phyloP scores from a whole-genome alignment of 1,284 basidiomycete species.

The Malassezia brasiliensis region DNA sequence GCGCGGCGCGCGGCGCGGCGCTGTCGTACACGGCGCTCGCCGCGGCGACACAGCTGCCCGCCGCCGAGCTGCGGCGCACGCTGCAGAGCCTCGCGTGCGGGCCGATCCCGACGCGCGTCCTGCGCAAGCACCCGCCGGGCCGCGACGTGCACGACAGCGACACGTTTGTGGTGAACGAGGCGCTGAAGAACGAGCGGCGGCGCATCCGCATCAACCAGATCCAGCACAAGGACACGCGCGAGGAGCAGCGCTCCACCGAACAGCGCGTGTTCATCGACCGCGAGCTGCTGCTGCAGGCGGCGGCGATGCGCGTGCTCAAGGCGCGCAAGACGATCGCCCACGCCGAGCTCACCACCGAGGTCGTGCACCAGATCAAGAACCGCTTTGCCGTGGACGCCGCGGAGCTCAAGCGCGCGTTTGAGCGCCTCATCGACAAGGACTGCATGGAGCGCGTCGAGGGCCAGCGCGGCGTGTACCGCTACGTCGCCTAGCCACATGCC shows the following conservation, averaged over 20 bases:
- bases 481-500: slow-evolving; percentile 34
- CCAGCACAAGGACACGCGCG: slow-evolving; percentile 79
- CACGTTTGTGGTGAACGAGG: slow-evolving; percentile 69
- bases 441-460: slow-evolving; percentile 44
- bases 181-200: slow-evolving; percentile 67
- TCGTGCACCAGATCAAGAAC: slow-evolving; percentile 39
- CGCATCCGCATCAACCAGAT: slow-evolving; percentile 92
- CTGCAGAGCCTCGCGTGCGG: slow-evolving; percentile 86
- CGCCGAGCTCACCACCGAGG: slow-evolving; percentile 36
- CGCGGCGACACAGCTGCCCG: slow-evolving; percentile 58
- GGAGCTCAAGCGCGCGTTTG: slow-evolving; percentile 47
- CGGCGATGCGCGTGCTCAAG: slow-evolving; percentile 55
- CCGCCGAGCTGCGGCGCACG: slow-evolving; percentile 63
- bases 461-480: slow-evolving; percentile 37
- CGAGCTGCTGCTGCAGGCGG: slow-evolving; percentile 75
- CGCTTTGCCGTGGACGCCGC: slow-evolving; percentile 35
- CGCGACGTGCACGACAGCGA: slow-evolving; percentile 71
- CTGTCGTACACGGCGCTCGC: slow-evolving; percentile 63
- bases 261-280: slow-evolving; percentile 75
- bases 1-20: slow-evolving; percentile 48
- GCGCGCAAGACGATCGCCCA: slow-evolving; percentile 41
- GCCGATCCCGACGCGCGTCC: slow-evolving; percentile 64
- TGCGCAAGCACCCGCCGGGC: slow-evolving; percentile 69
- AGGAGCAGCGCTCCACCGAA: slow-evolving; percentile 76
- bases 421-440: slow-evolving; percentile 44